phyloP scores from a whole-genome alignment of 2,329 filamentous ascomycete species.

The Penicillium sclerotigenum region DNA sequence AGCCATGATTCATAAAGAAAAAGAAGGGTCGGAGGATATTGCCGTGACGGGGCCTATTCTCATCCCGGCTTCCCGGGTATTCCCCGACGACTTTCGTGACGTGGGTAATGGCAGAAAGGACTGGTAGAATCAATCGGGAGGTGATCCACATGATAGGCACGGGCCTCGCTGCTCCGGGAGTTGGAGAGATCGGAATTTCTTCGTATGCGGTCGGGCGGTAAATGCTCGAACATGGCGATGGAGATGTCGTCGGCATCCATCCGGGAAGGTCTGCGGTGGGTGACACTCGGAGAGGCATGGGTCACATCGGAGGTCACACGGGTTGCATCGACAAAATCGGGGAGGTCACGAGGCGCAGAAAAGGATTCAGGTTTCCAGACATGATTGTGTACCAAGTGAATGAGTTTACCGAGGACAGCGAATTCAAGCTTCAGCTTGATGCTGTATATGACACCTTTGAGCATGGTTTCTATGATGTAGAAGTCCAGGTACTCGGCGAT shows the following conservation, averaged over 20 bases:
- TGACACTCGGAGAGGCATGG: conserved; percentile 30
- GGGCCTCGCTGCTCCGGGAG: conserved; percentile 33
- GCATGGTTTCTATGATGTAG: conserved; percentile 48
- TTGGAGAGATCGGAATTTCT: conserved; percentile 27
- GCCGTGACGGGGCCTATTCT: not conserved
- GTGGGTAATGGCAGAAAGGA: conserved; percentile 12
- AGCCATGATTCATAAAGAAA: conserved; percentile 19
- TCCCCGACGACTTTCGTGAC: conserved; percentile 4
- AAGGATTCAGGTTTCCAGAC: conserved; percentile 40
- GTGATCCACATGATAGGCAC: conserved; percentile 21
- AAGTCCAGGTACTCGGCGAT: conserved; percentile 44
- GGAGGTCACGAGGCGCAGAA: conserved; percentile 30
- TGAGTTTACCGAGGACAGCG: conserved; percentile 47
- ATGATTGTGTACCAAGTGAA: conserved; percentile 41
- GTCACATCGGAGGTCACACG: conserved; percentile 44
- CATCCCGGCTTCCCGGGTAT: conserved; percentile 17
- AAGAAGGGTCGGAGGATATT: not conserved
- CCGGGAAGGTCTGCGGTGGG: conserved; percentile 27
- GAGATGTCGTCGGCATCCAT: conserved; percentile 39
- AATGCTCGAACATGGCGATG: conserved; percentile 41
- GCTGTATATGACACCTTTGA: conserved; percentile 49
- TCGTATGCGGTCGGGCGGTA: conserved; percentile 17
- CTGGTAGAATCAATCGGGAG: conserved; percentile 26
- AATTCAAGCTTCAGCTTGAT: conserved; percentile 52
- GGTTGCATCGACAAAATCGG: conserved; percentile 46